Evolutionary conservation across 768 basidiomycete species (phyloP).

Genomic region (Boletus subcaerulescens): DNA sequence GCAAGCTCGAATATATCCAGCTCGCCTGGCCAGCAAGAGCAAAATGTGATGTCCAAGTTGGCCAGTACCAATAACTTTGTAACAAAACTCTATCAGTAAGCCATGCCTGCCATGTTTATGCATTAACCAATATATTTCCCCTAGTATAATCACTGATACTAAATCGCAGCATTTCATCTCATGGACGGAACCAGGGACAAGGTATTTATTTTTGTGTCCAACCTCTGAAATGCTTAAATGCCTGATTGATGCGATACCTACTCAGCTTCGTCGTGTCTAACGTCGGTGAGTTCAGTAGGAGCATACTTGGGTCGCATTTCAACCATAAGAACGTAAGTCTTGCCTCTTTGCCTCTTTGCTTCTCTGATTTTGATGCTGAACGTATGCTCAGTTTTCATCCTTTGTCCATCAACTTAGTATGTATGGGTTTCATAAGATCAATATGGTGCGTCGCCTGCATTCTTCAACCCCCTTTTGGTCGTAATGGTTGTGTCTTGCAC

Average conservation of each 20-base stretch:
- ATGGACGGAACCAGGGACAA: slow-evolving; percentile 81
- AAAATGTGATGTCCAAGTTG: slow-evolving; percentile 64
- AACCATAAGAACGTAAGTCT: slow-evolving; percentile 82
- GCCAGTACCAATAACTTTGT: slow-evolving; percentile 79
- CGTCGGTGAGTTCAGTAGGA: slow-evolving; percentile 81
- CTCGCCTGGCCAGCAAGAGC: slow-evolving; percentile 28
- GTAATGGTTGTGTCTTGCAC: not conserved
- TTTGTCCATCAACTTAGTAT: slow-evolving; percentile 95
- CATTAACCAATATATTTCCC: not conserved
- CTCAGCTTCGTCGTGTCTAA: slow-evolving; percentile 78
- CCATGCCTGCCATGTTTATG: slow-evolving; percentile 7
- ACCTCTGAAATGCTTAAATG: not conserved
- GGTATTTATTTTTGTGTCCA: slow-evolving; percentile 28
- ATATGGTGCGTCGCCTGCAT: slow-evolving; percentile 52
- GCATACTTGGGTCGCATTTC: slow-evolving; percentile 82
- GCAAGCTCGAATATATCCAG: slow-evolving; percentile 15
- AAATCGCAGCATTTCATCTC: slow-evolving; percentile 77
- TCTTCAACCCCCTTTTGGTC: not conserved
- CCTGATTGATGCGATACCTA: not conserved
- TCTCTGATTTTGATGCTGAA: slow-evolving; percentile 3
- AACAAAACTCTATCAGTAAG: slow-evolving; percentile 85
- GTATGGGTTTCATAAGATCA: slow-evolving; percentile 96
- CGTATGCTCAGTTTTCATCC: slow-evolving; percentile 69
- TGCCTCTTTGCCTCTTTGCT: not conserved
- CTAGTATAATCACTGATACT: slow-evolving; percentile 82